Percentiles rank a stretch among this genome's conserved stretches.
Evolutionary conservation across 768 basidiomycete genomes (phyloP).

Genomic region (Suillus sp.): DNA sequence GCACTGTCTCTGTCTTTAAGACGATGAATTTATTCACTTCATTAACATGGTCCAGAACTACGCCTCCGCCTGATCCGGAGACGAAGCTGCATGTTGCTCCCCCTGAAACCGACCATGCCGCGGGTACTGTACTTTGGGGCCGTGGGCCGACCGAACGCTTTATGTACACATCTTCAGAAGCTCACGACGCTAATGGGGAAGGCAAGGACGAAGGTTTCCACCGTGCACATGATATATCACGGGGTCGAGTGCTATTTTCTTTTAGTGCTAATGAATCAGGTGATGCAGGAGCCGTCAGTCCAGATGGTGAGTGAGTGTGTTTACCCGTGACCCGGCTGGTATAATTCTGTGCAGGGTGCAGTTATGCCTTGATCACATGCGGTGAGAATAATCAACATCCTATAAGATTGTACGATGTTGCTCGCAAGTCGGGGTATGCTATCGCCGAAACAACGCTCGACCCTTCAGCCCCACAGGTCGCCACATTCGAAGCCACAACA

Average conservation of each 20-base stretch:
- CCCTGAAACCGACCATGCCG: slow-evolving; percentile 26
- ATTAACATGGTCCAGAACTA: slow-evolving; percentile 18
- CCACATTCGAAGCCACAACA: slow-evolving; percentile 47
- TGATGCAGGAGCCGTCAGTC: slow-evolving; percentile 50
- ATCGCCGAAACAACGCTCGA: slow-evolving; percentile 37
- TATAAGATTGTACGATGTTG: slow-evolving; percentile 57
- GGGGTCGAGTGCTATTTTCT: slow-evolving; percentile 25
- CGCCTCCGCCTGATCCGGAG: slow-evolving; percentile 15
- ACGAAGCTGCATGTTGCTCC: slow-evolving; percentile 22
- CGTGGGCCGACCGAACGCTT: slow-evolving; percentile 36
- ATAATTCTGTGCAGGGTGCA: slow-evolving; percentile 17
- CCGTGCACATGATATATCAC: slow-evolving; percentile 48
- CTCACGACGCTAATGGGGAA: slow-evolving; percentile 19
- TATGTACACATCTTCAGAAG: slow-evolving; percentile 62
- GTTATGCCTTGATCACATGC: slow-evolving; percentile 36
- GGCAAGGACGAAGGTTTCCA: slow-evolving; percentile 44
- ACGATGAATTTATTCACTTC: slow-evolving; percentile 25
- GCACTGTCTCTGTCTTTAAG: slow-evolving; percentile 25
- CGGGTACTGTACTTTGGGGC: slow-evolving; percentile 60
- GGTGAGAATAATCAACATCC: slow-evolving; percentile 30
- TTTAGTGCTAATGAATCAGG: slow-evolving; percentile 55
- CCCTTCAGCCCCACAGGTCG: slow-evolving; percentile 18
- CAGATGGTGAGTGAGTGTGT: slow-evolving; percentile 40
- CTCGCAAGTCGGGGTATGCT: slow-evolving; percentile 32
- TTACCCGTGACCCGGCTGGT: neutral